Base-by-base conservation (phyloP, 1,284 basidiomycete species). In the Sanghuangporus weigelae region DNA sequence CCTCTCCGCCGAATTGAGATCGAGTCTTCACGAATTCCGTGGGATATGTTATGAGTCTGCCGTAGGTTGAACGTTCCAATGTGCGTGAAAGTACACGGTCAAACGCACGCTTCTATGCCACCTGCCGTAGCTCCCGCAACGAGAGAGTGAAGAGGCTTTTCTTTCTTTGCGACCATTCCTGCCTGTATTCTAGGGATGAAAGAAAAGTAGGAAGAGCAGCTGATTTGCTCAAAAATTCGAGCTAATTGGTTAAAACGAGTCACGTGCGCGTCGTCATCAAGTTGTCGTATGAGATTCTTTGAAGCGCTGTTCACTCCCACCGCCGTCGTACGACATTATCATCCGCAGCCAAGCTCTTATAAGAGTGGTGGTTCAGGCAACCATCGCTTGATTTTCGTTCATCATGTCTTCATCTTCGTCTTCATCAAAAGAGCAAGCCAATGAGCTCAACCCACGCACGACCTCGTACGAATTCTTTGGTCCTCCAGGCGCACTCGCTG, bases 41-140 rank as follows among this genome's bases (percentile, higher is more conserved):
- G 0, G 96, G 96, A 69, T 95, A 96, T n/a, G 91, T 92, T 67
- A 88, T 76, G 75, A 89, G 89, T 60, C 87, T 90, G 70, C 26
- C 3, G 5, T 31, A 31, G 26, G 26, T 31, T 31, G 26, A 31
- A 2, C 26, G 26, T 31, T 31, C 26, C 3, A 31, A 31, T 31
- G 5, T 31, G 26, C 26, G 26, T 31, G 26, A 31, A 60, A 57
- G 11, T 21, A 62, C 48, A 26, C 57, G 31, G 14, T 2, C 50
- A 42, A 8, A 76, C 85, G 74, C 73, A 92, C 89, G 89, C 94
- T 79, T 98, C 96, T 57, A 98, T 82, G 2, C 91, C 95, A 19
- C 97, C 96, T 19, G 96, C 96, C 0, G 90, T 91, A n/a, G 94
- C 86, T 31, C 97, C 96, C 0, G 96, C 96, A 63, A 94, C 77